Evolutionary conservation across 106 monocot species (phyloP), one percentile per base, ranked within the genome.

Genomic region (Vanilla planifolia): DNA sequence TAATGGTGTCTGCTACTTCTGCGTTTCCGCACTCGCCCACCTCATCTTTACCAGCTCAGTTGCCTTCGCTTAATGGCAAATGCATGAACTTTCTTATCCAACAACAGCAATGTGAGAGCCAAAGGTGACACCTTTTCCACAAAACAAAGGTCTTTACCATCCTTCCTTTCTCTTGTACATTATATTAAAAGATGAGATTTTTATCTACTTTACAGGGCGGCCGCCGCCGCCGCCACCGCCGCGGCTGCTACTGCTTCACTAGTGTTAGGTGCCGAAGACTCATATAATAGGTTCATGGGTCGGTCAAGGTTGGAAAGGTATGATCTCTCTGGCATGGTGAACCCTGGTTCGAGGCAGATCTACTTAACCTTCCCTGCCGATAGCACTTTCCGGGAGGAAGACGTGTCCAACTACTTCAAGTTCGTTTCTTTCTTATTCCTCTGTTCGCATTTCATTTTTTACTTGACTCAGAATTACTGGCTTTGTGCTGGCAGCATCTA

Each of bases 341-440:
- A 88, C 50, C 92, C 92, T 0, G 71, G 88, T n/a, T 84, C 92
- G 8, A 65, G 92, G 51, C 92, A 92, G 76, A 92, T 92, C 77
- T 92, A 92, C 71, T 55, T 92, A 28, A 92, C 92, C 29, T 92
- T 92, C 59, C 92, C 92, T 7, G 92, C 92, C 0, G 92, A 92
- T 59, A 92, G 92, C 72, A 85, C 88, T 13, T 92, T 92, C 79
- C 51, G 84, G 25, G 92, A 92, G 78, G 92, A 92, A 60, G 92
- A 92, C 33, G 92, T 92, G 34, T 84, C 92, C 42, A 92, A 88
- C 65, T 92, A 92, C 50, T 92, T 92, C 84, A 92, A 83, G 92
- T 92, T 43, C 5, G 15, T 16, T 29, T 29, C 0, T 0, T 45
- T 45, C 17, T 45, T 13, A 20, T 28, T 55, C 6, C 42, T 8